Percentiles rank a stretch among this genome's conserved stretches.
Conservation (phyloP, 2,329 filamentous ascomycete species). For the Blastomyces silverae region DNA sequence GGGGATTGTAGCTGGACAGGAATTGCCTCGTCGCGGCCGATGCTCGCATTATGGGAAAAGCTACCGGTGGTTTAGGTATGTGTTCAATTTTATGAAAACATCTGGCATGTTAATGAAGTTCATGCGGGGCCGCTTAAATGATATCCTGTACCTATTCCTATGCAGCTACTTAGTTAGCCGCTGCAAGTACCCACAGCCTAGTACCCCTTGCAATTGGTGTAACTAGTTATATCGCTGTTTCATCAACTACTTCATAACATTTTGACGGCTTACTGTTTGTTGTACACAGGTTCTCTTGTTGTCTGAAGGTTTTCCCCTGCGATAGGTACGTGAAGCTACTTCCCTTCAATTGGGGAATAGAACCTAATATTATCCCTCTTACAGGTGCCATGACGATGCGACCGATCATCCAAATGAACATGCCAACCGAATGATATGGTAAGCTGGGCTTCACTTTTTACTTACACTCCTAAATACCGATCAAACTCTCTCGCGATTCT, state of each 20-base stretch:
- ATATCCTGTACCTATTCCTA: neutral
- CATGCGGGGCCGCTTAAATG: neutral
- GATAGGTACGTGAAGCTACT: conserved; percentile 41
- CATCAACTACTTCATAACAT: neutral
- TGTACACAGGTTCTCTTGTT: conserved; percentile 48
- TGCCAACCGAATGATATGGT: conserved; percentile 76
- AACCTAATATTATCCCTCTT: conserved; percentile 12
- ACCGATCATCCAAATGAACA: conserved; percentile 71
- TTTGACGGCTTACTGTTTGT: neutral
- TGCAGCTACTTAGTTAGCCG: neutral
- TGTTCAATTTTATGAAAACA: conserved; percentile 10
- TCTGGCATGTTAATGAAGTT: neutral
- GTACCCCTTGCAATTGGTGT: neutral
- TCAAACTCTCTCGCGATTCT: neutral
- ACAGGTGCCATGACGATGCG: conserved; percentile 63
- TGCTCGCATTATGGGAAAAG: conserved; percentile 51
- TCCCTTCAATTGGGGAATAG: neutral
- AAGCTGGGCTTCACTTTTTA: conserved; percentile 22
- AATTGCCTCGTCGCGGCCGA: conserved; percentile 48
- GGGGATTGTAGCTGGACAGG: conserved; percentile 49
- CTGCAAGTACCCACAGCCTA: neutral
- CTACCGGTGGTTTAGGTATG: conserved; percentile 51
- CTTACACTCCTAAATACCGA: neutral
- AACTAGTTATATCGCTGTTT: neutral
- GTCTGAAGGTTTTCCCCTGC: conserved; percentile 51